Conservation (phyloP, 805 yeast species). For the Ogataea pignaliae region DNA sequence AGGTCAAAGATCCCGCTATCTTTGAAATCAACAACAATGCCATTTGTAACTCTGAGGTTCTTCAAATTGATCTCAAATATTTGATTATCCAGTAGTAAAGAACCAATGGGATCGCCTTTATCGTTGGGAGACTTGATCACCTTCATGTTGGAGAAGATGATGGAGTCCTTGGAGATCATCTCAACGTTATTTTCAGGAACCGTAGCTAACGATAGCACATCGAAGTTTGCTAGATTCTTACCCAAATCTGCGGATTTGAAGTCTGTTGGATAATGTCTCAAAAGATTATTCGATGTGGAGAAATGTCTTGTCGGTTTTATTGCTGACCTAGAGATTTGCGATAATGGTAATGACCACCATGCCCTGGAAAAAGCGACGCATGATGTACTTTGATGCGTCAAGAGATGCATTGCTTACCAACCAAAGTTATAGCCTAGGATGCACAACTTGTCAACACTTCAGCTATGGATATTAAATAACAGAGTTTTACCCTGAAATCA, state of each 20-base stretch:
- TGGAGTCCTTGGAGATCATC: conserved; percentile 50
- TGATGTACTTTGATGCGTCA: too few species aligned
- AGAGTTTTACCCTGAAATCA: too few species aligned
- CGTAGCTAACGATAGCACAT: conserved; percentile 39
- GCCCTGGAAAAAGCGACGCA: too few species aligned
- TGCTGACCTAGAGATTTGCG: background rate
- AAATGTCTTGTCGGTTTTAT: conserved; percentile 6
- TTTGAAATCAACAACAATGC: conserved; percentile 39
- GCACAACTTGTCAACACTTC: too few species aligned
- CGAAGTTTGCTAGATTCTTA: conserved; percentile 36
- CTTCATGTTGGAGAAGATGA: conserved; percentile 51
- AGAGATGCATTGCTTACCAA: too few species aligned
- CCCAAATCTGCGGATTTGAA: conserved; percentile 33
- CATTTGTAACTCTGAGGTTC: conserved; percentile 14
- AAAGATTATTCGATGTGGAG: background rate
- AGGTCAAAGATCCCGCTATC: conserved; percentile 40
- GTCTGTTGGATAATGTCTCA: conserved; percentile 20
- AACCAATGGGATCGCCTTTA: conserved; percentile 38
- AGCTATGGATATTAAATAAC: too few species aligned
- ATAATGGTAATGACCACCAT: too few species aligned
- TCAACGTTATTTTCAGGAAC: conserved; percentile 49
- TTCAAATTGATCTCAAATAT: conserved; percentile 55
- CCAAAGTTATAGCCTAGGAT: too few species aligned
- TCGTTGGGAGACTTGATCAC: conserved; percentile 40
- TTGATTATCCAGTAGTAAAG: conserved; percentile 51